phyloP scores from a whole-genome alignment of 2,329 filamentous ascomycete genomes.

The Apiospora hydei region DNA sequence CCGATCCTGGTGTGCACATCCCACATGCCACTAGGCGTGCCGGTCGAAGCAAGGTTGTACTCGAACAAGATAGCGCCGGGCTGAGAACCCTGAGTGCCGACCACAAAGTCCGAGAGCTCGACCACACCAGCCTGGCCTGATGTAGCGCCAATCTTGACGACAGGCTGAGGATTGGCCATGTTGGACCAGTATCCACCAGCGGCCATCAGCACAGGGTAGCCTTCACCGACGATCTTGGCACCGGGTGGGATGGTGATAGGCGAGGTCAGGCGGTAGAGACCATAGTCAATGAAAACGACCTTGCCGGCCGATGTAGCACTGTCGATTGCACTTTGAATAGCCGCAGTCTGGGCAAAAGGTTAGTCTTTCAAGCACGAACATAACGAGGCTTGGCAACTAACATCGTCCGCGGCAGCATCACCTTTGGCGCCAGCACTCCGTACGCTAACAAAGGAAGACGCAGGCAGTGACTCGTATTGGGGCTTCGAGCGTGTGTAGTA shows the following conservation, averaged over 20 bases:
- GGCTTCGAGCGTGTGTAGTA: conserved; percentile 75
- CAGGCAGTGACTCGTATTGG: conserved; percentile 67
- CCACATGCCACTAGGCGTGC: conserved; percentile 66
- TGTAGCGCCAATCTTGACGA: conserved; percentile 68
- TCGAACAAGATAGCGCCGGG: conserved; percentile 75
- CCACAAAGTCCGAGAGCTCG: conserved; percentile 76
- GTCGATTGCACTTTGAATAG: conserved; percentile 64
- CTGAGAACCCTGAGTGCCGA: conserved; percentile 71
- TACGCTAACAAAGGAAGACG: conserved; percentile 63
- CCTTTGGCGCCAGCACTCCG: conserved; percentile 68
- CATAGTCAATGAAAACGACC: conserved; percentile 64
- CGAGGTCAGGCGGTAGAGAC: conserved; percentile 58
- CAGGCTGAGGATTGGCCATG: conserved; percentile 64
- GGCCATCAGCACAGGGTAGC: conserved; percentile 55
- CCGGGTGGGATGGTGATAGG: conserved; percentile 56
- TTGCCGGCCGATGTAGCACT: conserved; percentile 54
- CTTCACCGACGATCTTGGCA: conserved; percentile 43
- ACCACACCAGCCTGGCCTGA: conserved; percentile 69
- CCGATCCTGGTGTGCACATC: conserved; percentile 80
- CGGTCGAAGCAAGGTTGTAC: conserved; percentile 69
- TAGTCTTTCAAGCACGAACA: conserved; percentile 48
- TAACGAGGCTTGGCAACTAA: conserved; percentile 51
- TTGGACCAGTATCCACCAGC: conserved; percentile 63
- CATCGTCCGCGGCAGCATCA: conserved; percentile 74
- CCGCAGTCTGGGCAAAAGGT: conserved; percentile 49